phyloP scores from a whole-genome alignment of 805 yeast genomes.

The Zygoascus biomembranicola region DNA sequence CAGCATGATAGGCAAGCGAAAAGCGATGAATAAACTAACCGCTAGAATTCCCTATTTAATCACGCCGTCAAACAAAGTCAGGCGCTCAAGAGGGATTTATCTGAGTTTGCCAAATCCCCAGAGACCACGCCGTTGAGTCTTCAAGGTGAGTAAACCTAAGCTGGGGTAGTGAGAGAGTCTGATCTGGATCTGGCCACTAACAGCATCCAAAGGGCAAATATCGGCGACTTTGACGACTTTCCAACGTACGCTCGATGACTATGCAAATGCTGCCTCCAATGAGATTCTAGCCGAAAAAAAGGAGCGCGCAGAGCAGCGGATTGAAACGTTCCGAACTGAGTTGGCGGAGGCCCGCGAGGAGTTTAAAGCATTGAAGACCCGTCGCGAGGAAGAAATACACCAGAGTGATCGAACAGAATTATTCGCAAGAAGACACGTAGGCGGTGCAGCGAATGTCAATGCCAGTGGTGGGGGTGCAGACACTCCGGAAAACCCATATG shows the following conservation, averaged over 20 bases:
- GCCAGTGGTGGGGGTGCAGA: constrained; percentile 4
- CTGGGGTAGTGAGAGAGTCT: not conserved
- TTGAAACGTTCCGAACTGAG: constrained; percentile 44
- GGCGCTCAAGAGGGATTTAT: constrained; percentile 59
- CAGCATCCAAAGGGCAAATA: constrained; percentile 41
- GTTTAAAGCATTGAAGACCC: constrained; percentile 46
- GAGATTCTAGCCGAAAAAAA: constrained; percentile 47
- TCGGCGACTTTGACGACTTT: constrained; percentile 75
- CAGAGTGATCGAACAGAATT: constrained; percentile 44
- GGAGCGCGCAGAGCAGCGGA: constrained; percentile 51
- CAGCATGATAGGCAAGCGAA: not conserved
- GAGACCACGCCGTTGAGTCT: constrained; percentile 65
- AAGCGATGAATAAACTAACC: not conserved
- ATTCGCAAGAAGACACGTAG: constrained; percentile 40
- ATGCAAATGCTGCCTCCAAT: constrained; percentile 48
- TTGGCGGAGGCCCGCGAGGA: constrained; percentile 38
- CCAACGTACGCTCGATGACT: constrained; percentile 66
- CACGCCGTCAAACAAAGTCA: constrained; percentile 84
- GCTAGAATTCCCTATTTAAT: constrained; percentile 75
- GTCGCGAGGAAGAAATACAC: constrained; percentile 46
- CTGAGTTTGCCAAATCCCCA: constrained; percentile 48
- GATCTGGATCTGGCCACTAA: not conserved
- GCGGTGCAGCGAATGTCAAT: constrained; percentile 1
- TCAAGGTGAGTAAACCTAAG: constrained; percentile 39
- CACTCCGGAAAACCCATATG: constrained; percentile 26